phyloP scores from a whole-genome alignment of 768 basidiomycete genomes.

The Kwoniella pini region DNA sequence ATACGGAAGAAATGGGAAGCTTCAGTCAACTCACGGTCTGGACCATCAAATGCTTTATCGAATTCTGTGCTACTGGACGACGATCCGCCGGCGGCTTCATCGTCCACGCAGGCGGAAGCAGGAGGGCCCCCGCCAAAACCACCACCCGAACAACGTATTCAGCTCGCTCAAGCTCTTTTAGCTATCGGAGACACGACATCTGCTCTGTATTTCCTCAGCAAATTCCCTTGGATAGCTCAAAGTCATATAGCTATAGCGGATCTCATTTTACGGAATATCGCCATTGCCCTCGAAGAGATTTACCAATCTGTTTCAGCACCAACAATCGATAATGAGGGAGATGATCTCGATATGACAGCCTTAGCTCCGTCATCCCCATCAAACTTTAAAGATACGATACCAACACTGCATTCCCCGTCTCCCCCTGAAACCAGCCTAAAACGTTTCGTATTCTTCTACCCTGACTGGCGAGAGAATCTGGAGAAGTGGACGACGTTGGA shows the following conservation, averaged over 20 bases:
- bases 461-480: conserved; percentile 73
- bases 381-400: conserved; percentile 58
- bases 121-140: conserved; percentile 55
- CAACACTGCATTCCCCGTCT: conserved; percentile 76
- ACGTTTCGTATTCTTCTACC: conserved; percentile 90
- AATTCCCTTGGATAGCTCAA: conserved; percentile 81
- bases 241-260: conserved; percentile 82
- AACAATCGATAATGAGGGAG: conserved; percentile 2
- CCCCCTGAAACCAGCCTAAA: conserved; percentile 73
- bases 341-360: conserved; percentile 20
- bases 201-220: conserved; percentile 73
- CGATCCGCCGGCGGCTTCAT: conserved; percentile 57
- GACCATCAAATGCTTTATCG: conserved; percentile 38
- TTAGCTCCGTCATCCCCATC: conserved; percentile 10
- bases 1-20: conserved; percentile 66
- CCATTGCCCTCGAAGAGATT: conserved; percentile 67
- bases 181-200: conserved; percentile 80
- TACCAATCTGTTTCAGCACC: conserved; percentile 56
- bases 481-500: conserved; percentile 66
- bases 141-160: conserved; percentile 69
- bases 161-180: conserved; percentile 75
- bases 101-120: conserved; percentile 55
- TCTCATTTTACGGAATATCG: conserved; percentile 73
- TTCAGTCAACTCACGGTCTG: conserved; percentile 29
- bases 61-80: conserved; percentile 59